Conservation (phyloP, 441 rosid species). For the Populus hybrid region DNA sequence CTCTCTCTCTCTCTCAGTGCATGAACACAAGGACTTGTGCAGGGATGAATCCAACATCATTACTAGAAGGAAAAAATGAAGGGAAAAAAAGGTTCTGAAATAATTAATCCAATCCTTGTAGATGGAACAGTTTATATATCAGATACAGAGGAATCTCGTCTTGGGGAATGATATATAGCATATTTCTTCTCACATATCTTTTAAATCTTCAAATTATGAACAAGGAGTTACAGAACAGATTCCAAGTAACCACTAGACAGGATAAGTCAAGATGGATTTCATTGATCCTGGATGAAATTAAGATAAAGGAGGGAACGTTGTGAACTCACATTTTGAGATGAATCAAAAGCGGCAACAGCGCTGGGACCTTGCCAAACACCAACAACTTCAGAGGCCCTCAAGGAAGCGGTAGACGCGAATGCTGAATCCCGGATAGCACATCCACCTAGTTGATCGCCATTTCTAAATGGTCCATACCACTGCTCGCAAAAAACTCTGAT, state of each 20-base stretch:
- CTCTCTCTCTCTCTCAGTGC: neutral
- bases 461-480: constrained; percentile 87
- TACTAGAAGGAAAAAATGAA: neutral
- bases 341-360: constrained; percentile 42
- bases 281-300: neutral
- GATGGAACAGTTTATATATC: neutral
- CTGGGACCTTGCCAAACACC: constrained; percentile 60
- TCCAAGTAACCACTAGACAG: neutral
- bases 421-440: constrained; percentile 74
- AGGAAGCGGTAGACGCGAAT: constrained; percentile 70
- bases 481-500: constrained; percentile 68
- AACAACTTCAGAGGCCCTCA: constrained; percentile 44
- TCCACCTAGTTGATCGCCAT: constrained; percentile 87
- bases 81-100: neutral
- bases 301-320: neutral
- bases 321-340: constrained; percentile 48
- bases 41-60: neutral
- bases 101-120: neutral
- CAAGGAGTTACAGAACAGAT: neutral
- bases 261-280: neutral
- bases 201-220: neutral
- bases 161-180: neutral
- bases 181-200: neutral
- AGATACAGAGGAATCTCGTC: neutral
- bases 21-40: neutral